Evolutionary conservation across 805 yeast species (phyloP).

Genomic region (Pachysolen tannophilus): DNA sequence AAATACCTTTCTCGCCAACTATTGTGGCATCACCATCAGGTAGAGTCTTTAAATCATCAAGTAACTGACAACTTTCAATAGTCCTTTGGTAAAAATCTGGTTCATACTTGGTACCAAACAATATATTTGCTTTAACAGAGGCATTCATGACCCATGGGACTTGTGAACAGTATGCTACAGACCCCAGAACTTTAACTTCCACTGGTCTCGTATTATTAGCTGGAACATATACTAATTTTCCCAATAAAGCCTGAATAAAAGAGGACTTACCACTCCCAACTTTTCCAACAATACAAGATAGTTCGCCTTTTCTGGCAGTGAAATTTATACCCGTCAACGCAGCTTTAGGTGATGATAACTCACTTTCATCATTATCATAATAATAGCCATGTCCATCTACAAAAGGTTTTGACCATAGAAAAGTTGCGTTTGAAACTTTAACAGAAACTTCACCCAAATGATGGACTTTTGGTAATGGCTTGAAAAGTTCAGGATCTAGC

Average conservation of each 20-base stretch:
- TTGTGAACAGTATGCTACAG: conserved; percentile 56
- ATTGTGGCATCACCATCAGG: conserved; percentile 87
- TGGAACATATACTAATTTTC: conserved; percentile 37
- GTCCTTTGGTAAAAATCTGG: conserved; percentile 73
- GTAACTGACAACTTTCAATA: conserved; percentile 80
- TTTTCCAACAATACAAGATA: conserved; percentile 55
- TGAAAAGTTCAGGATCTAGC: conserved; percentile 28
- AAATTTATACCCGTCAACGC: conserved; percentile 44
- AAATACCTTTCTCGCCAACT: conserved; percentile 96
- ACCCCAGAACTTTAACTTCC: conserved; percentile 24
- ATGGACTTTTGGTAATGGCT: conserved; percentile 13
- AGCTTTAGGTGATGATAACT: conserved; percentile 17
- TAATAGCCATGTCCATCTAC: conserved; percentile 15
- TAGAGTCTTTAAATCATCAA: conserved; percentile 65
- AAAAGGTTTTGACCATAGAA: conserved; percentile 38
- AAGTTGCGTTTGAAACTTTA: conserved; percentile 39
- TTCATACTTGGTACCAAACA: conserved; percentile 83
- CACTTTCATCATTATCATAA: conserved; percentile 34
- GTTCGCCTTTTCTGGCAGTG: conserved; percentile 38
- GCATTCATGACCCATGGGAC: conserved; percentile 97
- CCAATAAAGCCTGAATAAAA: conserved; percentile 43
- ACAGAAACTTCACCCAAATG: conserved; percentile 26
- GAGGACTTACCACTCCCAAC: conserved; percentile 67
- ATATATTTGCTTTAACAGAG: conserved; percentile 78
- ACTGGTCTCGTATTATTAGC: conserved; percentile 16